phyloP scores from a whole-genome alignment of 2,329 filamentous ascomycete species.

The Hymenoscyphus scutula region DNA sequence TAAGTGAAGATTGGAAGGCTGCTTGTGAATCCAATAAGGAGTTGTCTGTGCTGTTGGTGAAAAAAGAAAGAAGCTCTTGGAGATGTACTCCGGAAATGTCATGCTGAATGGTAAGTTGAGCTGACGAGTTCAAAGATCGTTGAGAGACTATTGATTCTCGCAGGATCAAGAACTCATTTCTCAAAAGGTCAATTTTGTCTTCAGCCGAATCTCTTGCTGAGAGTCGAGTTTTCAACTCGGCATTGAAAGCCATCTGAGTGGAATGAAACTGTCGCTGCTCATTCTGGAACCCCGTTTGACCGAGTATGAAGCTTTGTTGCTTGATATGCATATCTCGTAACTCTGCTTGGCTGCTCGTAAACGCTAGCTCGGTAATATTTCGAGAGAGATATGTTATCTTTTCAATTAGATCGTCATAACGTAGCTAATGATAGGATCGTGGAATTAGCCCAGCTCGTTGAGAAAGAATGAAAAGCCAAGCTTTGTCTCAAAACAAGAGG shows the following conservation, averaged over 20 bases:
- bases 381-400: background rate
- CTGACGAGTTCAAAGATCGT: background rate
- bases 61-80: background rate
- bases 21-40: background rate
- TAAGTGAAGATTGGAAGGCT: background rate
- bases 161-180: background rate
- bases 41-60: background rate
- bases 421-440: background rate
- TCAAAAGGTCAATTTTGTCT: background rate
- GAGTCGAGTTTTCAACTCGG: background rate
- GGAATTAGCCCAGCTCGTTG: no score
- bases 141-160: background rate
- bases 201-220: background rate
- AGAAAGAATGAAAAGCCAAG: no score
- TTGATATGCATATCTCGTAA: background rate
- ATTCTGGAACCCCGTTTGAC: background rate
- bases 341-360: background rate
- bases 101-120: background rate
- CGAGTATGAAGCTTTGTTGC: background rate
- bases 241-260: background rate
- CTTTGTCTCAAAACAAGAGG: no score
- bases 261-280: background rate
- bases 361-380: background rate
- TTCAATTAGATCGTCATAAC: background rate
- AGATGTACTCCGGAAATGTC: background rate